These are phyloP conservation scores for Fusarium newnesense DNA, from an alignment of 2,329 filamentous ascomycete genomes.

Conservation along the genomic window DNA sequence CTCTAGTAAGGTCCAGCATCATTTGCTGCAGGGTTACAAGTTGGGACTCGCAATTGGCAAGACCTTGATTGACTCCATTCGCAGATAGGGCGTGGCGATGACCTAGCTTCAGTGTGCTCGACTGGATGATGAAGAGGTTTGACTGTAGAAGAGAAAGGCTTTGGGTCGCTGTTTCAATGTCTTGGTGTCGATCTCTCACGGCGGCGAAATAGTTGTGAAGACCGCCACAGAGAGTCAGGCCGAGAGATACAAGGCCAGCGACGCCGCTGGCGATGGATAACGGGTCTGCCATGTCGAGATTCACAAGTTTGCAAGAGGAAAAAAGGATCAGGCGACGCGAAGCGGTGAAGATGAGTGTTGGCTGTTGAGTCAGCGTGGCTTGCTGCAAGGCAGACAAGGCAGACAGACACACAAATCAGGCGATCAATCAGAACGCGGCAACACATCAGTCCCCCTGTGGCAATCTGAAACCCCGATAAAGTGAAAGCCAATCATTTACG, in stretches of 20 bases:
- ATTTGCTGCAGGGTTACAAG: not conserved
- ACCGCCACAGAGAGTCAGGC: not conserved
- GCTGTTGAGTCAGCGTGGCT: fast-evolving
- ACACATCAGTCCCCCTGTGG: not conserved
- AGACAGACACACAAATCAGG: not conserved
- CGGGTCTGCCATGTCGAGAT: not conserved
- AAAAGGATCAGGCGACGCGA: fast-evolving
- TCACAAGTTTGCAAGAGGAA: fast-evolving
- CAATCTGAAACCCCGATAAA: too few relatives aligned
- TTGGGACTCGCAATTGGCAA: not conserved
- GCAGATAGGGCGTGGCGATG: not conserved
- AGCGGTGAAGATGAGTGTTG: not conserved
- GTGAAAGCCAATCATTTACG: fast-evolving
- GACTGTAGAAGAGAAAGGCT: not conserved
- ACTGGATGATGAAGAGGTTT: not conserved
- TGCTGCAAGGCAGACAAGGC: not conserved
- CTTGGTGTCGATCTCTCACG: not conserved
- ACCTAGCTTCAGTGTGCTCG: fast-evolving
- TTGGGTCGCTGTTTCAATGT: not conserved
- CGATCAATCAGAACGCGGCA: not conserved
- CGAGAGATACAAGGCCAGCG: constrained; percentile 10
- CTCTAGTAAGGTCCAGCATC: fast-evolving
- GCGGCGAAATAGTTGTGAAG: not conserved
- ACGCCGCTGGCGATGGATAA: not conserved
- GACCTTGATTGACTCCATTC: not conserved